phyloP scores from a whole-genome alignment of 2,329 filamentous ascomycete species.

The Keithomyces neogunnii region DNA sequence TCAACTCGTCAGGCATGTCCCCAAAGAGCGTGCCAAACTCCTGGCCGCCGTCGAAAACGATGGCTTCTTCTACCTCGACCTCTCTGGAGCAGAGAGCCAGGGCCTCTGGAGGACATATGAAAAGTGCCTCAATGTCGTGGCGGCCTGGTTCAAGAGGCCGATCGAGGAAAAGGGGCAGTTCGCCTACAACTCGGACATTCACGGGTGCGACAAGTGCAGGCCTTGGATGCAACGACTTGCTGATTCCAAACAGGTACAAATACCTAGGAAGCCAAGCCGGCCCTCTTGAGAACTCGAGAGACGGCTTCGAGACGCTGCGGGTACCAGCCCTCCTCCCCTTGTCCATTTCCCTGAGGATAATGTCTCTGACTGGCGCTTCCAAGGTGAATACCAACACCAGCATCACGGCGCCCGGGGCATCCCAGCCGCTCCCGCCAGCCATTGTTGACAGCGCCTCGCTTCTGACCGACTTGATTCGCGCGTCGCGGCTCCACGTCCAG shows the following conservation, averaged over 20 bases:
- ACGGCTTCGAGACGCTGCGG: constrained; percentile 3
- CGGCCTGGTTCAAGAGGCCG: background rate
- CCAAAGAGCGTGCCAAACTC: background rate
- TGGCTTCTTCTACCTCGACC: constrained; percentile 5
- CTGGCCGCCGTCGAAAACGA: background rate
- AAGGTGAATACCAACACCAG: no score
- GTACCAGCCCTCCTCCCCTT: background rate
- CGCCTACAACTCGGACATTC: no score
- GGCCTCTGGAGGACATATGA: background rate
- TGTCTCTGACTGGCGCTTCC: no score
- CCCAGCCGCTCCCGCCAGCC: background rate
- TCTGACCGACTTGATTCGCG: constrained; percentile 19
- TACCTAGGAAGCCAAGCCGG: constrained; percentile 1
- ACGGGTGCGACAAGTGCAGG: no score
- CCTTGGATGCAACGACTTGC: no score
- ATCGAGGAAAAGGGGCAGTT: background rate
- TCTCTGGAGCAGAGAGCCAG: background rate
- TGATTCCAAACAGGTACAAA: constrained; percentile 2
- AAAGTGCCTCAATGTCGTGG: background rate
- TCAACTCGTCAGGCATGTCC: no score
- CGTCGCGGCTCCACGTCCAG: constrained; percentile 36
- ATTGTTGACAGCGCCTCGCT: background rate
- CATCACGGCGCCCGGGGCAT: background rate
- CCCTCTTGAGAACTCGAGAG: background rate
- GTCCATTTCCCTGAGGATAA: no score